Evolutionary conservation across 345 rosid genomes (phyloP), one percentile per base, ranked within the genome.

Genomic region (Aethionema arabicum): DNA sequence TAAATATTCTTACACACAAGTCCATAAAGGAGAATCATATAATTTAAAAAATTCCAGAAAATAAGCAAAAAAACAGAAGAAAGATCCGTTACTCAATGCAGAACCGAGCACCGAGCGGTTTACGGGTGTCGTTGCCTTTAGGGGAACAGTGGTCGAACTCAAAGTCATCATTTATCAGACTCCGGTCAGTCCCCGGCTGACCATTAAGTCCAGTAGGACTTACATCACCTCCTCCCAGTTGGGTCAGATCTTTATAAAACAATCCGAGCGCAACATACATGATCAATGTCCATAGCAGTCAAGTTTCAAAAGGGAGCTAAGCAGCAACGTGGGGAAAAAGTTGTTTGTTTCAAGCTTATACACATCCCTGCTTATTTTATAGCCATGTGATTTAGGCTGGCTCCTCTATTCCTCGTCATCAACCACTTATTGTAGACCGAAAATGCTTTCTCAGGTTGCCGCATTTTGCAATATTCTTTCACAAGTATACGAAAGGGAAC

Each of bases 401-500:
- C n/a, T n/a, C n/a, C n/a, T n/a, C n/a, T n/a, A 1, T 58, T 64
- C 56, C 11, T 58, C 2, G 66, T 65, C 5, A 7, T 45, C 65
- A 76, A 57, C 90, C 87, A 85, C 61, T 72, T 86, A 30, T 59
- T 30, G 76, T 62, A 76, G 55, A 80, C 63, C 36, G 70, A 58
- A 60, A 69, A 54, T 29, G 87, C 84, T 72, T 43, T 72, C 2
- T 70, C 80, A 52, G 16, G 54, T 42, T 70, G 67, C 58, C 73
- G 39, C 76, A 79, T 56, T 56, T 47, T 71, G 57, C 77, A 59
- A 61, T 82, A 82, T 61, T 72, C 80, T 73, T 66, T 80, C 51
- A 67, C 47, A 48, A 86, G 82, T 63, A 86, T 77, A 70, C 61
- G 73, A 76, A 63, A 78, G 10, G 87, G 88, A 71, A 84, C 79